Evolutionary conservation across 2,329 filamentous ascomycete genomes (phyloP).

Genomic region (Aspergillus pseudoterreus): DNA sequence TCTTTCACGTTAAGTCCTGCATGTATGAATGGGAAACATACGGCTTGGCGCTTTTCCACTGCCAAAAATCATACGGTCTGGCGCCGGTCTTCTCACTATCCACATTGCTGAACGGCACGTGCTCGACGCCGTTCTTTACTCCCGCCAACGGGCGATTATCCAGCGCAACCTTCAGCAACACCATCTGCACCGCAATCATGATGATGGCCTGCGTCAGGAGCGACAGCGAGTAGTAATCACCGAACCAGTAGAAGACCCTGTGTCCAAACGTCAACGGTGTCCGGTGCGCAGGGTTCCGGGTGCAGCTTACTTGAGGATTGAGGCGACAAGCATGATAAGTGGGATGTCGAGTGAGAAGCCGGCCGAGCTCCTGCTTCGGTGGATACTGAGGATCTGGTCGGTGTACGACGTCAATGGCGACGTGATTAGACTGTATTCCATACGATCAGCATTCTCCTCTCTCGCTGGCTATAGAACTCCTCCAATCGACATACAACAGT

Average conservation of each 20-base stretch:
- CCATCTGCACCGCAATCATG: constrained; percentile 57
- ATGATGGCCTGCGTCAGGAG: constrained; percentile 58
- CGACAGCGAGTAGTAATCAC: constrained; percentile 56
- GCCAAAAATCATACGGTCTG: constrained; percentile 61
- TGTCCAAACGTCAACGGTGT: background rate
- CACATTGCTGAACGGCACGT: constrained; percentile 37
- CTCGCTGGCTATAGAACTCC: background rate
- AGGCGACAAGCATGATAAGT: constrained; percentile 63
- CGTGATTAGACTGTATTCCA: constrained; percentile 50
- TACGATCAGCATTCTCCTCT: constrained; percentile 9
- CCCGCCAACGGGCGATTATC: constrained; percentile 50
- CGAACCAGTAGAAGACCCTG: constrained; percentile 64
- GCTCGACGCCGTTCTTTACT: constrained; percentile 36
- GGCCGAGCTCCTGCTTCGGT: constrained; percentile 56
- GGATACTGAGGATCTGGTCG: constrained; percentile 64
- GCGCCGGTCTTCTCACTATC: constrained; percentile 26
- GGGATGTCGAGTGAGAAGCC: constrained; percentile 66
- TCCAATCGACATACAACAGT: constrained; percentile 40
- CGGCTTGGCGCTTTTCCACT: constrained; percentile 55
- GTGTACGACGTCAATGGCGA: constrained; percentile 64
- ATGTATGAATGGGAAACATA: constrained; percentile 27
- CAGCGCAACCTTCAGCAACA: constrained; percentile 60
- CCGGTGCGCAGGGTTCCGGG: constrained; percentile 2
- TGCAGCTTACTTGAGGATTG: constrained; percentile 55
- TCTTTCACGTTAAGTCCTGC: background rate